Base-by-base conservation (phyloP, 192 early-diverging fungal species). In the Podila horticola region DNA sequence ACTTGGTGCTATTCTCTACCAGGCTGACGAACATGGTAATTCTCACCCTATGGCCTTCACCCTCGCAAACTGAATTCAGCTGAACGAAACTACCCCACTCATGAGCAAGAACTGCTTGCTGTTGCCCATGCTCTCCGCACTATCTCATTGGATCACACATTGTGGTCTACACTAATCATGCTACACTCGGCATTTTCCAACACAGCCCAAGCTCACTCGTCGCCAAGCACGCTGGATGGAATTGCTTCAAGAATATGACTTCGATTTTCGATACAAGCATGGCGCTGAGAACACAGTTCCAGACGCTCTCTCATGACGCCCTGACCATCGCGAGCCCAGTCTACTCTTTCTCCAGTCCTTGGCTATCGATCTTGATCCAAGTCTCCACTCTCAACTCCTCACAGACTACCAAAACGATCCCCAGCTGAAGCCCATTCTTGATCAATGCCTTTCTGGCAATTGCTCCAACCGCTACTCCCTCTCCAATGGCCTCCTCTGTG, bases 271-370 rank as follows among this genome's bases (percentile, higher is more conserved):
- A 13, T 79, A 71, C 49, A 60, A 60, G 13, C 49, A 33, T 7
- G 69, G 65, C 3, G 71, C 61, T 26, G 65, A 70, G 2, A 79
- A 71, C 67, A 60, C 51, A 1, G 69, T 79, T 29, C 48, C 75
- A 24, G 75, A 79, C 67, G 75, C 75, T 2, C 30, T 79, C 13
- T 79, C 75, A 5, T n/a, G 74, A 34, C 19, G 59, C 26, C 55
- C 52, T 20, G 29, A 62, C 19, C 60, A 30, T 33, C 60, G 20
- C 5, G 29, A 62, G 0, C 60, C 6, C 3, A 51, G 13, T 3
- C 49, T 12, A 51, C 13, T 51, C 1, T 15, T n/a, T 5, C 49
- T 51, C 6, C 13, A 51, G 17, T 15, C 49, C 17, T 7, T 51
- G 49, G 20, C 13, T 10, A 51, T 51, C 2, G 17, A 51, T 15